These are phyloP conservation scores for Globisporangium megalacanthum DNA, from an alignment of 352 stramenopile species.

Conservation along the genomic window DNA sequence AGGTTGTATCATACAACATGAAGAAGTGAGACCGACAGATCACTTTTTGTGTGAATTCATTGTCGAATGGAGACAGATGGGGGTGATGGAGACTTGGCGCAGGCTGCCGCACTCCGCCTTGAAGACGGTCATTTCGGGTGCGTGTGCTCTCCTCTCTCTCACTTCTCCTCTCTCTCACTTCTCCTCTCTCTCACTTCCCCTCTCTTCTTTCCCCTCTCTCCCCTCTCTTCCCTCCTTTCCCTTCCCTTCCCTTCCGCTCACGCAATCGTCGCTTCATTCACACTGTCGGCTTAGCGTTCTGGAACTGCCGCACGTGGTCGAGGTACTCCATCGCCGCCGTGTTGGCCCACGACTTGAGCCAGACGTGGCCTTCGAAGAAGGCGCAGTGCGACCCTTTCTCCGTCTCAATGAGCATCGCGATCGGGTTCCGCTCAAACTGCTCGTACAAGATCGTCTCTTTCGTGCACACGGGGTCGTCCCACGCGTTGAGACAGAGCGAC, in stretches of 20 bases:
- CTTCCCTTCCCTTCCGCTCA: too few species aligned
- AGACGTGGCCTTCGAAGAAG: slow-evolving; percentile 59
- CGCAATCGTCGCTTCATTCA: too few species aligned
- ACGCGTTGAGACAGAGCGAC: slow-evolving; percentile 66
- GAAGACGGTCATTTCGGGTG: too few species aligned
- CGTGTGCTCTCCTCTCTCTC: too few species aligned
- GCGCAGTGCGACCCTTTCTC: slow-evolving; percentile 65
- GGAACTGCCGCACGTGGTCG: slow-evolving; percentile 43
- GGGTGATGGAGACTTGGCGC: neutral
- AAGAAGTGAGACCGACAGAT: too few species aligned
- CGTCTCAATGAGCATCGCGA: slow-evolving; percentile 49
- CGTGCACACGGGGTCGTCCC: slow-evolving; percentile 74
- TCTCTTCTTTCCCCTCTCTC: too few species aligned
- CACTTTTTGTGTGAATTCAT: too few species aligned
- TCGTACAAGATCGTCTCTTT: slow-evolving; percentile 67
- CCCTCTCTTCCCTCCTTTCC: too few species aligned
- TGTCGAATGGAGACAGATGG: neutral
- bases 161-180: too few species aligned
- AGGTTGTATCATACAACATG: neutral
- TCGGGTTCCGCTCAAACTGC: slow-evolving; percentile 44
- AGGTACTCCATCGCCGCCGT: slow-evolving; percentile 58
- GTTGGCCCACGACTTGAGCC: slow-evolving; percentile 67
- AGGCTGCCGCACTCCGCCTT: neutral
- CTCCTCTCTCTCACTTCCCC: too few species aligned
- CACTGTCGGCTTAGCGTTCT: neutral